A percentile compares a stretch with the other conserved stretches of the same genome.
phyloP scores from a whole-genome alignment of 148 eudicot species.

The Chenopodium quinoa region DNA sequence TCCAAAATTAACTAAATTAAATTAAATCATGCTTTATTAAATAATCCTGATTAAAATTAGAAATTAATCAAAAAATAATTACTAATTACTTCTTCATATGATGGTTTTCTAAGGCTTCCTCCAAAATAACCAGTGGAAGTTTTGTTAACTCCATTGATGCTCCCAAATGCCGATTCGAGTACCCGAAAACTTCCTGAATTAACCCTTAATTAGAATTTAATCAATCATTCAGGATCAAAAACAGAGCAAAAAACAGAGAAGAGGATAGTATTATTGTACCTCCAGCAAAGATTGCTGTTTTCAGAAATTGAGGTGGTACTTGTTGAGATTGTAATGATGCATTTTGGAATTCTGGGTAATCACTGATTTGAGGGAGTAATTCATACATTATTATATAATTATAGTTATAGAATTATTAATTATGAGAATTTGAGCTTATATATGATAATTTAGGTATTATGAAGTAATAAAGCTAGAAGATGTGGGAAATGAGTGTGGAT shows the following conservation, averaged over 20 bases:
- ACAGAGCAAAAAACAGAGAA: no score
- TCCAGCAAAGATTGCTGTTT: conserved; percentile 27
- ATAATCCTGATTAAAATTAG: not conserved
- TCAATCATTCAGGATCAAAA: not conserved
- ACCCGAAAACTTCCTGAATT: conserved; percentile 26
- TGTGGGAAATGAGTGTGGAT: not conserved
- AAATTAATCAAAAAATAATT: no score
- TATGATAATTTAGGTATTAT: not conserved
- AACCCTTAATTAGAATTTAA: not conserved
- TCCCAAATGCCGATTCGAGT: conserved; percentile 41
- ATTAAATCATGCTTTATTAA: not conserved
- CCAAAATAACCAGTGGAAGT: conserved; percentile 37
- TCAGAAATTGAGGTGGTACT: conserved; percentile 6
- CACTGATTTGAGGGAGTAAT: conserved; percentile 15
- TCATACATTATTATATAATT: conserved; percentile 9
- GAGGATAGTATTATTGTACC: not conserved
- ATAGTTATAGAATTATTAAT: not conserved
- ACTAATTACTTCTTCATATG: conserved; percentile 25
- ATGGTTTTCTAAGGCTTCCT: conserved; percentile 31
- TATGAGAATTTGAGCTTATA: not conserved
- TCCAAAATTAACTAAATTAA: no score
- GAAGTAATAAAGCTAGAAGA: not conserved
- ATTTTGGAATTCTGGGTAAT: not conserved
- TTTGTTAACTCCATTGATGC: conserved; percentile 28
- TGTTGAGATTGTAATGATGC: not conserved